phyloP scores from a whole-genome alignment of 176 grass and related monocot genomes.

The Carex myosuroides region DNA sequence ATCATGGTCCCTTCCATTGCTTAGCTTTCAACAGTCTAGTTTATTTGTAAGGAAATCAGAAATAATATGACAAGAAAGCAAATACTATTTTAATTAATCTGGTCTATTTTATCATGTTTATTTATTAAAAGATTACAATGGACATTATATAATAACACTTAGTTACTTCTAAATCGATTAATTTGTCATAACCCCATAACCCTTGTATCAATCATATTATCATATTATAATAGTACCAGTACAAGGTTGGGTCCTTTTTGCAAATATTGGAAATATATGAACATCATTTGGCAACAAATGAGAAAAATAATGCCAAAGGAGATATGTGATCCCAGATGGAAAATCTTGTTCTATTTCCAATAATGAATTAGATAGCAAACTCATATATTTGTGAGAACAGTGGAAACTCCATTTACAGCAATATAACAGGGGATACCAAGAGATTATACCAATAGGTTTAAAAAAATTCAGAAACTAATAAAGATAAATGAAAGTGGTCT shows the following conservation, averaged over 20 bases:
- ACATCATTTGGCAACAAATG: not conserved
- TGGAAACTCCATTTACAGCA: not conserved
- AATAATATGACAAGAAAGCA: not conserved
- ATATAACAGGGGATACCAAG: not conserved
- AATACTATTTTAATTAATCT: not conserved
- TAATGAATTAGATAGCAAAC: not conserved
- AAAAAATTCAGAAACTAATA: not conserved
- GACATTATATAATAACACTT: not conserved
- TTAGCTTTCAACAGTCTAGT: slow-evolving; percentile 14
- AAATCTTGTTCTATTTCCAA: slow-evolving; percentile 2
- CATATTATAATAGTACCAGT: not conserved
- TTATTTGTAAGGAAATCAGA: not conserved
- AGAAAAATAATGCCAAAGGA: not conserved
- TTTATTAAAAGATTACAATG: not conserved
- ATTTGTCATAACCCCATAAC: not conserved
- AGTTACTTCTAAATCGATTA: not conserved
- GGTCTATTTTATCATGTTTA: not conserved
- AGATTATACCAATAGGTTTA: not conserved
- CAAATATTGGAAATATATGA: not conserved
- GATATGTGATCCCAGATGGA: not conserved
- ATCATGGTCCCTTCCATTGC: not conserved
- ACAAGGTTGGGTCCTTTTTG: not conserved
- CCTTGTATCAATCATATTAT: not conserved
- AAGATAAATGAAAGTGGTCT: not conserved
- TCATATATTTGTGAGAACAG: not conserved